A percentile compares a stretch with the other conserved stretches of the same genome.
Conservation (phyloP, 164 flowering plant species). For the Tinospora cordifolia region DNA sequence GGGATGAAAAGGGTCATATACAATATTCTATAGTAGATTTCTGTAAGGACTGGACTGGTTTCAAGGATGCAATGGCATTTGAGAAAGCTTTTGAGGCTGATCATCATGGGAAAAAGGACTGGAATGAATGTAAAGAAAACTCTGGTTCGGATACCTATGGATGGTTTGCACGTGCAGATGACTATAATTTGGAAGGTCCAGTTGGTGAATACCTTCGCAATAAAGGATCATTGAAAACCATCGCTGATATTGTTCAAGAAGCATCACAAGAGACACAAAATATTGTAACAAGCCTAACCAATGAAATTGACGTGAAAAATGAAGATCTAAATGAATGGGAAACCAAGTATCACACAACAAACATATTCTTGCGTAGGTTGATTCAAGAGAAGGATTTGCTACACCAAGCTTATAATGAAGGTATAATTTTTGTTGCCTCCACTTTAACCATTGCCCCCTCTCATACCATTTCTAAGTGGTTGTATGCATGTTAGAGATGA, state of each 20-base stretch:
- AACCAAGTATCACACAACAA: constrained; percentile 36
- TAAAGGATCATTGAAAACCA: constrained; percentile 61
- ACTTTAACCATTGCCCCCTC: not conserved
- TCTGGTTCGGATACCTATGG: constrained; percentile 51
- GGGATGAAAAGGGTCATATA: not conserved
- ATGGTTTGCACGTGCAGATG: constrained; percentile 95
- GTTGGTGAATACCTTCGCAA: constrained; percentile 68
- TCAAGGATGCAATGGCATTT: constrained; percentile 21
- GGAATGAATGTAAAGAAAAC: constrained; percentile 28
- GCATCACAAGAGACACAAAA: constrained; percentile 53
- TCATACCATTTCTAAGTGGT: not conserved
- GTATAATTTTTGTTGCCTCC: constrained; percentile 20
- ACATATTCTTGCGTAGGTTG: constrained; percentile 27
- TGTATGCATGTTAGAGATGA: constrained; percentile 10
- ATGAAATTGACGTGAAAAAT: constrained; percentile 56
- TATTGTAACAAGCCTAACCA: constrained; percentile 57
- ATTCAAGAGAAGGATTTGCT: constrained; percentile 61
- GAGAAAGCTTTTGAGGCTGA: constrained; percentile 15
- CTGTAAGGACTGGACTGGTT: constrained; percentile 15
- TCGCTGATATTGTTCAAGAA: constrained; percentile 60
- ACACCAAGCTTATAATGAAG: constrained; percentile 59
- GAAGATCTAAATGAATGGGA: constrained; percentile 51
- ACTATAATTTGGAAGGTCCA: constrained; percentile 39
- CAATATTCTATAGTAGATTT: constrained; percentile 15
- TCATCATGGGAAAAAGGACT: constrained; percentile 55